Evolutionary conservation across 148 eudicot species (phyloP).

Genomic region (Silene uniflora): DNA sequence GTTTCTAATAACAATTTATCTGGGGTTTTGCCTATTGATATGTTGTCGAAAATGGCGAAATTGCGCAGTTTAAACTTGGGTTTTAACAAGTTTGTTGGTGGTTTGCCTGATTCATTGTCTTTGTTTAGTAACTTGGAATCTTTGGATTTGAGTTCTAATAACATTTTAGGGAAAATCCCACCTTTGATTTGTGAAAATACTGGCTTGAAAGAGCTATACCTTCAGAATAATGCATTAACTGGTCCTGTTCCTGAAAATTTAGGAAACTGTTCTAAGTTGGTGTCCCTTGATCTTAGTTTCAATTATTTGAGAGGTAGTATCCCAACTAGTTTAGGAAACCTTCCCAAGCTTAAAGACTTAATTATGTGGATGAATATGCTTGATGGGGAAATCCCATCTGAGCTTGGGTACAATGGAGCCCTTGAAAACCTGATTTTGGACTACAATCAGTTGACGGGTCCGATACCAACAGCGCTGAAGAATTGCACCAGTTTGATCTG

Average conservation of each 20-base stretch:
- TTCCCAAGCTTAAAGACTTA: constrained; percentile 59
- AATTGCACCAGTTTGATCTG: constrained; percentile 77
- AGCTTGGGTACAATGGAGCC: constrained; percentile 47
- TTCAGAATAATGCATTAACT: constrained; percentile 52
- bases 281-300: constrained; percentile 78
- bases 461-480: constrained; percentile 54
- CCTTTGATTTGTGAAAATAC: constrained; percentile 30
- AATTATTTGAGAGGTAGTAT: constrained; percentile 54
- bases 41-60: constrained; percentile 46
- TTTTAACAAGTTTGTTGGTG: constrained; percentile 56
- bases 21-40: constrained; percentile 65
- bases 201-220: constrained; percentile 44
- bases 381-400: constrained; percentile 73
- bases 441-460: constrained; percentile 69
- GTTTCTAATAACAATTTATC: constrained; percentile 67
- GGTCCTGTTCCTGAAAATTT: constrained; percentile 58
- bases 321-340: constrained; percentile 55
- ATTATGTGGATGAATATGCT: constrained; percentile 88
- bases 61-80: constrained; percentile 41
- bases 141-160: constrained; percentile 74
- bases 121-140: constrained; percentile 41
- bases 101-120: constrained; percentile 48
- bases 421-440: constrained; percentile 79
- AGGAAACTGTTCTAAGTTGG: constrained; percentile 61
- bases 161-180: constrained; percentile 42